A percentile compares a stretch with the other conserved stretches of the same genome.
phyloP scores from a whole-genome alignment of 2,329 filamentous ascomycete species.

The Atkinsonella texensis region DNA sequence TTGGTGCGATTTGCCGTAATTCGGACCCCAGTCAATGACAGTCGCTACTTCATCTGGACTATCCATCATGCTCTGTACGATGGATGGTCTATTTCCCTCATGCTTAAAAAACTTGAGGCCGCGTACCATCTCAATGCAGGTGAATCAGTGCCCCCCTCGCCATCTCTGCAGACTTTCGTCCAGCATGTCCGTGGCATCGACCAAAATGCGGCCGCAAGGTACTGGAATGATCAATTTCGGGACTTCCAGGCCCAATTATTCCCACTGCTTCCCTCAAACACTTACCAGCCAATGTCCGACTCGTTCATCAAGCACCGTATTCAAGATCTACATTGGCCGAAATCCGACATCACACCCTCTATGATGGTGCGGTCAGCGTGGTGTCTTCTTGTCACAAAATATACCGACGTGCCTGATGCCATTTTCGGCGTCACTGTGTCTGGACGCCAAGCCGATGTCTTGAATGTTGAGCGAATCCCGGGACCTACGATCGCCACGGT shows the following conservation, averaged over 20 bases:
- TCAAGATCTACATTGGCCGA: background rate
- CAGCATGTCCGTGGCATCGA: background rate
- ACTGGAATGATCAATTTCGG: slow-evolving; percentile 9
- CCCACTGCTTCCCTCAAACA: slow-evolving; percentile 3
- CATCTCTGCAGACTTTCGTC: slow-evolving; percentile 3
- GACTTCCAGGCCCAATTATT: slow-evolving; percentile 8
- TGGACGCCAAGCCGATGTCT: slow-evolving; percentile 14
- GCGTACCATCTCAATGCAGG: slow-evolving; percentile 19
- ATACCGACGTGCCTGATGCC: slow-evolving; percentile 21
- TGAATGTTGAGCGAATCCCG: slow-evolving; percentile 13
- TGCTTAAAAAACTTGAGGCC: slow-evolving; percentile 30
- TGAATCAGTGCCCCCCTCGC: background rate
- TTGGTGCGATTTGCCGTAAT: slow-evolving; percentile 9
- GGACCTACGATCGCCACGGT: slow-evolving; percentile 18
- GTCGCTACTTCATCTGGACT: slow-evolving; percentile 21
- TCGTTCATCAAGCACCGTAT: slow-evolving; percentile 2
- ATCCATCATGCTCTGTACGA: slow-evolving; percentile 42
- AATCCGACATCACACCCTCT: slow-evolving; percentile 7
- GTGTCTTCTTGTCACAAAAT: slow-evolving; percentile 21
- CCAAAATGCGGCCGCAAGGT: background rate
- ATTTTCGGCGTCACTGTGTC: slow-evolving; percentile 14
- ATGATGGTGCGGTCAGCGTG: slow-evolving; percentile 13
- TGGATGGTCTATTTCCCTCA: slow-evolving; percentile 36
- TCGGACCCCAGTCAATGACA: background rate
- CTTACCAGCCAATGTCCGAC: slow-evolving; percentile 2